phyloP scores from a whole-genome alignment of 352 stramenopile species.

The Pythium phragmitis region DNA sequence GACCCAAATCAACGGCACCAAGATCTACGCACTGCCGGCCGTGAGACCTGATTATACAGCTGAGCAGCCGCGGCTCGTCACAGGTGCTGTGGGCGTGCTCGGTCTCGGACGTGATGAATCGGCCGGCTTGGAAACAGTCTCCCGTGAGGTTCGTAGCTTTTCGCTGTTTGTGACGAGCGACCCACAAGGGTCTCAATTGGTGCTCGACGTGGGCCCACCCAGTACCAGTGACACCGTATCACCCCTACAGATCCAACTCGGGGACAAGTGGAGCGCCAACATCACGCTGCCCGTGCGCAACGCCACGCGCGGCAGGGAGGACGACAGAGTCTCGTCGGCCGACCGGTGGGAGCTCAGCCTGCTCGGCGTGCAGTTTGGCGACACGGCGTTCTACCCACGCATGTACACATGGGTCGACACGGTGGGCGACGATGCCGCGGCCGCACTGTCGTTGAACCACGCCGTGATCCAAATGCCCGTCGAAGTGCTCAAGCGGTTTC shows the following conservation, averaged over 20 bases:
- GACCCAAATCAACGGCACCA: not conserved
- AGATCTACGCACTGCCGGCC: not conserved
- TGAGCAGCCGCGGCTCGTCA: conserved; percentile 4
- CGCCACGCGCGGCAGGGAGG: not conserved
- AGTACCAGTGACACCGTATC: no score
- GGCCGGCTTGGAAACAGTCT: not conserved
- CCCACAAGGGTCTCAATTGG: not conserved
- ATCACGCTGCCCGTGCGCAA: conserved; percentile 9
- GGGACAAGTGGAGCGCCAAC: not conserved
- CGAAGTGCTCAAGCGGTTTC: not conserved
- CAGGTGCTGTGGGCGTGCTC: conserved; percentile 1
- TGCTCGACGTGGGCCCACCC: not conserved
- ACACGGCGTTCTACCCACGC: conserved; percentile 10
- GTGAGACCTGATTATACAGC: not conserved
- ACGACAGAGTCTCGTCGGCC: not conserved
- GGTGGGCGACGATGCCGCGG: not conserved
- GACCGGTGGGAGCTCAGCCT: conserved; percentile 9
- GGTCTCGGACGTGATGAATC: conserved; percentile 2
- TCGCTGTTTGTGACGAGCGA: not conserved
- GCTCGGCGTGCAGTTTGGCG: conserved; percentile 7
- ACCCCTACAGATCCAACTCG: not conserved
- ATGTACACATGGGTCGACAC: conserved; percentile 1
- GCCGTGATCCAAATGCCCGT: conserved; percentile 4
- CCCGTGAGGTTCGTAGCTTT: conserved; percentile 1
- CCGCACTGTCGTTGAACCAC: conserved; percentile 10